Evolutionary conservation across 108 stramenopile genomes (phyloP), one percentile per base, ranked within the genome.

Genomic region (Skeletonema tropicum): DNA sequence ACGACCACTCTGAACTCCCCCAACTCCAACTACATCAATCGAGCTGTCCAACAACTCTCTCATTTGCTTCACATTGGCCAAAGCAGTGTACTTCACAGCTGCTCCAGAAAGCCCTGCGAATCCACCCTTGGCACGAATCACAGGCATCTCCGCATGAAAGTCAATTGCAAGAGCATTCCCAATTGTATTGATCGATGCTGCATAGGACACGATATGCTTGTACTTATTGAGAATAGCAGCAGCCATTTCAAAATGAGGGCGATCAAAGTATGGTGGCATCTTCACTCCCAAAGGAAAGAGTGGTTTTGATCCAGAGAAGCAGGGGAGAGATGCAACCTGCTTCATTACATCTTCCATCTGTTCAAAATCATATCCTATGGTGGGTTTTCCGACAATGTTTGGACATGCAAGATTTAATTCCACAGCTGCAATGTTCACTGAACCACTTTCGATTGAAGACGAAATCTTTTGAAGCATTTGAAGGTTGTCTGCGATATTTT

Each of bases 341-440:
- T 86, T 68, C 32, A 97, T 68, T 25, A 91, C 92, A 60, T 75
- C 75, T 57, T 86, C 77, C 89, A 97, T 87, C 77, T 97, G 96
- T 6, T 88, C 92, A 80, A 95, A 92, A 62, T 97, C 96, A 79
- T 95, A 97, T 25, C 91, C 96, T 61, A 97, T 92, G 33, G 93
- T 95, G 14, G 96, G 96, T 68, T 97, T 95, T 5, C 96, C 96
- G 62, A 94, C 91, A n/a, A 97, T 85, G 70, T 97, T 97, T 31
- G 96, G 94, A 82, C 96, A 97, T 19, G 96, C 96, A 58, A 97
- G 71, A 75, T 97, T 97, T 66, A 97, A 73, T 75, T 97, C 96
- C 23, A 97, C 84, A 19, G 80, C 83, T 12, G 90, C 73, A 55
- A 95, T 91, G 9, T 71, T 82, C 29, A 60, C 71, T n/a, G 69